phyloP scores from a whole-genome alignment of 2,329 filamentous ascomycete genomes.

The Rutstroemia sp. region DNA sequence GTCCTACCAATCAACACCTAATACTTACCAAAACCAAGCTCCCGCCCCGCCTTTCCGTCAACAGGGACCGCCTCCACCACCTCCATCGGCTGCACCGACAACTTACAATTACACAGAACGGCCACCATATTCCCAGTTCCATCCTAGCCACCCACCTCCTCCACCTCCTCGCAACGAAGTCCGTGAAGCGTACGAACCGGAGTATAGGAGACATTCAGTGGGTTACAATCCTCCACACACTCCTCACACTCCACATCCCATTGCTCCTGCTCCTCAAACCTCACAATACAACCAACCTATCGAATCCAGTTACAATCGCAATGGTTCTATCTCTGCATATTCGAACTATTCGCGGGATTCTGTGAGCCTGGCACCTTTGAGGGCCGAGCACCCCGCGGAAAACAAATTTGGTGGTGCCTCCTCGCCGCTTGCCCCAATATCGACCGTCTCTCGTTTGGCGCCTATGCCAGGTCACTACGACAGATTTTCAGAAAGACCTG shows the following conservation, averaged over 20 bases:
- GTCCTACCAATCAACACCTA: neutral
- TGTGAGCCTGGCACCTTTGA: constrained; percentile 13
- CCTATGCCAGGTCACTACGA: constrained; percentile 8
- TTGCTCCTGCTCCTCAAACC: neutral
- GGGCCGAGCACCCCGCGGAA: constrained; percentile 8
- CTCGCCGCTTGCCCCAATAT: constrained; percentile 21
- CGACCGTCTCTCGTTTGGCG: constrained; percentile 14
- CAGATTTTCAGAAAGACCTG: constrained; percentile 13
- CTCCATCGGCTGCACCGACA: constrained; percentile 6
- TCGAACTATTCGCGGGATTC: constrained; percentile 5
- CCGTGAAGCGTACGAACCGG: constrained; percentile 15
- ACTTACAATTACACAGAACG: neutral
- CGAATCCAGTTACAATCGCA: constrained; percentile 2
- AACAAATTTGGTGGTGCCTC: constrained; percentile 16
- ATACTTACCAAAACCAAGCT: neutral
- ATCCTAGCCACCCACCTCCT: constrained; percentile 6
- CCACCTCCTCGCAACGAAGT: constrained; percentile 10
- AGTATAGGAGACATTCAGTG: constrained; percentile 17
- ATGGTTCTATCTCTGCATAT: neutral
- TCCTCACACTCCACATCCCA: neutral
- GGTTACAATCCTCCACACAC: neutral
- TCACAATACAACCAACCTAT: neutral
- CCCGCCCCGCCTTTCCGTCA: neutral
- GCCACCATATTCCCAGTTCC: constrained; percentile 6
- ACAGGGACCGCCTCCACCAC: constrained; percentile 13